phyloP scores from a whole-genome alignment of 768 basidiomycete genomes.

The Trametes maxima region DNA sequence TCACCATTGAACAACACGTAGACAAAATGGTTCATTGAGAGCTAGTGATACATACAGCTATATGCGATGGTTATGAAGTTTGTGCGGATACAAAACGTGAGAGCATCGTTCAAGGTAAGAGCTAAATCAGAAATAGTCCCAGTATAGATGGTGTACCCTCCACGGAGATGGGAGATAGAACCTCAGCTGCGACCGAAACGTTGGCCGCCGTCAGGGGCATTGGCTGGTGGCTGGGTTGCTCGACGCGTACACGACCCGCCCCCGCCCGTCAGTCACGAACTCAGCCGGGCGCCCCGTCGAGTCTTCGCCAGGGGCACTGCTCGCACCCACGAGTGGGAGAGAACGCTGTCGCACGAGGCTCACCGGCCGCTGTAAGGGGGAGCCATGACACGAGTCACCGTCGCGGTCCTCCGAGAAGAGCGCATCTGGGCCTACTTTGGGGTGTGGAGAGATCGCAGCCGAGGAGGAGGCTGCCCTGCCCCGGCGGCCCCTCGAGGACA shows the following conservation, averaged over 20 bases:
- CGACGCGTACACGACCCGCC: constrained; percentile 16
- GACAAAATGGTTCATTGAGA: not conserved
- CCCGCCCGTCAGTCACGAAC: constrained; percentile 20
- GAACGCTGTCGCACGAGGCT: constrained; percentile 4
- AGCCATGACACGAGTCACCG: not conserved
- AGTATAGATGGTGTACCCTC: not conserved
- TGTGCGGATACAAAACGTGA: not conserved
- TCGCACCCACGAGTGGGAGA: not conserved
- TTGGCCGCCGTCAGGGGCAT: no score
- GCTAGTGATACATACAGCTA: not conserved
- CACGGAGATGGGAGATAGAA: not conserved
- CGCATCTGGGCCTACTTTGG: not conserved
- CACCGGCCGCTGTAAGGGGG: not conserved
- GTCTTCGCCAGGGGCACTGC: not conserved
- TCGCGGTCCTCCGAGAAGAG: not conserved
- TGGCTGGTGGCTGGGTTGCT: not conserved
- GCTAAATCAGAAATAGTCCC: no score
- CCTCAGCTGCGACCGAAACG: not conserved
- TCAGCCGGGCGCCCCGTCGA: not conserved
- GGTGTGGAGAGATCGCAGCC: not conserved
- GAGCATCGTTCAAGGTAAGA: no score
- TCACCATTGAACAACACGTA: no score
- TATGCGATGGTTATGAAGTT: not conserved
- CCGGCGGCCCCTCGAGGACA: constrained; percentile 13
- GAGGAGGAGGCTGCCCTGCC: constrained; percentile 8